Conservation (phyloP, 352 stramenopile genomes). For the Pythium phragmitis region DNA sequence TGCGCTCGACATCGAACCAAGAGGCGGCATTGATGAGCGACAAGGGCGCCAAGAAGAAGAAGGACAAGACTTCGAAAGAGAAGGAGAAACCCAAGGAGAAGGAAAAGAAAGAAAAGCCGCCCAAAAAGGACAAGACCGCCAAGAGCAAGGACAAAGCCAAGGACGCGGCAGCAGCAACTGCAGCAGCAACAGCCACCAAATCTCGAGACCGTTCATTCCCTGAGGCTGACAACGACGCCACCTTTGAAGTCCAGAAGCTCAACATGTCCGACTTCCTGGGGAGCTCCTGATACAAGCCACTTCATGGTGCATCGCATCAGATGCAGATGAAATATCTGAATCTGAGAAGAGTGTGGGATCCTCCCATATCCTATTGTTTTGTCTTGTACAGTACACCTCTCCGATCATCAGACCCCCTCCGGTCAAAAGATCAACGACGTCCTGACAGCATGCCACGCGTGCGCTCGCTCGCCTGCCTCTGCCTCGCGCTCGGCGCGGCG, state of each 20-base stretch:
- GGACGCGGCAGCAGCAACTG: conserved; percentile 10
- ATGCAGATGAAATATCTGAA: not conserved
- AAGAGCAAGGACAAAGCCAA: conserved; percentile 35
- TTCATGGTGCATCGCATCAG: conserved; percentile 1
- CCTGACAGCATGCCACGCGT: conserved; percentile 32
- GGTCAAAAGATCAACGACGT: conserved; percentile 28
- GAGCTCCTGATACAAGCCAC: conserved; percentile 4
- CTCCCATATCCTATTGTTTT: conserved; percentile 4
- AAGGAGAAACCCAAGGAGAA: conserved; percentile 39
- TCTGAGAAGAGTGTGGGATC: not conserved
- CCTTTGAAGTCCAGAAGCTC: conserved; percentile 71
- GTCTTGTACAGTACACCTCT: conserved; percentile 1
- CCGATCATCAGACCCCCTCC: conserved; percentile 3
- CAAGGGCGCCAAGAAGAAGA: conserved; percentile 41
- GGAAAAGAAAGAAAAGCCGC: conserved; percentile 41
- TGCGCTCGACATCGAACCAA: conserved; percentile 60
- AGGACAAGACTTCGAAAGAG: conserved; percentile 44
- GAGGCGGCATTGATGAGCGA: conserved; percentile 44
- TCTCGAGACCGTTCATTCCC: conserved; percentile 43
- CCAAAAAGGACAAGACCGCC: conserved; percentile 24
- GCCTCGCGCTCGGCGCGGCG: conserved; percentile 25
- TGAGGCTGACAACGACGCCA: conserved; percentile 39
- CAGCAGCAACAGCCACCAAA: conserved; percentile 29
- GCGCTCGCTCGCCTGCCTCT: conserved; percentile 19
- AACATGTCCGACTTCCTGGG: conserved; percentile 78